Evolutionary conservation across 2,329 filamentous ascomycete genomes (phyloP), one percentile per base, ranked within the genome.

Genomic region (Dactylella cylindrospora): DNA sequence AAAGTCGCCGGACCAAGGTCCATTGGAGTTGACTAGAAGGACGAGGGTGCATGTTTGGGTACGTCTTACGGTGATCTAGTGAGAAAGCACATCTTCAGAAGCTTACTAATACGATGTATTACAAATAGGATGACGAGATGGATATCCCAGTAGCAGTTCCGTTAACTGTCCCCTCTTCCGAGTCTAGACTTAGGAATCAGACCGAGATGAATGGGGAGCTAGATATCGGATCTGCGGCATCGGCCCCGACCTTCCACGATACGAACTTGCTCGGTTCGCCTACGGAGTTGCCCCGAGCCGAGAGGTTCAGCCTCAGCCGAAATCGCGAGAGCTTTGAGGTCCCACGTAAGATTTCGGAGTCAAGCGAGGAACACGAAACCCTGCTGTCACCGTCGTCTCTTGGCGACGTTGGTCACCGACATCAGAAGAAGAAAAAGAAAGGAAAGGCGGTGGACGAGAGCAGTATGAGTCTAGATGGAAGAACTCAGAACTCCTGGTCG

Each of bases 141-240:
- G 93, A 98, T 69, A 87, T 98, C 12, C 93, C 93, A 1, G 85
- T 97, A 41, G 93, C 90, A 2, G 89, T 96, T 25, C 91, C 91
- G 19, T 84, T 98, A 78, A 84, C 88, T 43, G 81, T 82, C 6
- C 86, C 90, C 5, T 91, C 88, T 3, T 84, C 84, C n/a, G 91
- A 97, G 70, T 85, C 88, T 76, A 84, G 85, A 59, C 81, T 86
- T 49, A 83, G 82, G 47, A 77, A 78, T 67, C 79, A 79, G 43
- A 74, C 72, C 46, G 77, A 76, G 72, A 74, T 33, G 74, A 84
- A 94, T 65, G 91, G 95, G 69, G 90, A 93, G 70, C 90, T 95
- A 80, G 93, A 98, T 72, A 97, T 98, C 68, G 84, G 85, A 60
- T 81, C 84, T 1, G 80, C 82, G 59, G 79, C 82, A 6, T 80